Evolutionary conservation across 1,284 basidiomycete genomes (phyloP).

Genomic region (Cryptococcus sp.): DNA sequence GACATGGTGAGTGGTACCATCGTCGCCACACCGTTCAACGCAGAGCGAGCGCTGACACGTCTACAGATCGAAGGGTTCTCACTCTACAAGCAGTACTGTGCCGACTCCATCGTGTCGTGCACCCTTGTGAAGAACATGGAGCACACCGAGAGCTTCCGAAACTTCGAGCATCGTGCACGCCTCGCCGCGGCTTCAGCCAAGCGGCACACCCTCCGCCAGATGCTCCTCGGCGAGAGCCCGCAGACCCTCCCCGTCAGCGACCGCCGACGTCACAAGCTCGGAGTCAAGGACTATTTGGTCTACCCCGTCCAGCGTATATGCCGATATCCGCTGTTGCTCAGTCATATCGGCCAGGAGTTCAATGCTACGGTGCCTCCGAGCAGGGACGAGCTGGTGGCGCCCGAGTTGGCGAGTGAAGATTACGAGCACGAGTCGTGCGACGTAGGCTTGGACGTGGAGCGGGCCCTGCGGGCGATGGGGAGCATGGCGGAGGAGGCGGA

Average conservation of each 20-base stretch:
- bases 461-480: constrained; percentile 55
- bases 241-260: too few species aligned
- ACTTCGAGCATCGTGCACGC: too few species aligned
- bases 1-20: constrained; percentile 57
- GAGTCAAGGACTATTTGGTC: constrained; percentile 71
- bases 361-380: constrained; percentile 8
- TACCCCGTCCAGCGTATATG: constrained; percentile 86
- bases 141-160: too few species aligned
- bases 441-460: constrained; percentile 42
- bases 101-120: constrained; percentile 73
- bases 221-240: too few species aligned
- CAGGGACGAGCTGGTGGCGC: too few species aligned
- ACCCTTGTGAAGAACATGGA: constrained; percentile 55
- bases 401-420: constrained; percentile 33
- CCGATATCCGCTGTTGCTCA: constrained; percentile 83
- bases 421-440: constrained; percentile 23
- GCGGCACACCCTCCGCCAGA: too few species aligned
- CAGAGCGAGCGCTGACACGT: too few species aligned
- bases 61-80: constrained; percentile 67
- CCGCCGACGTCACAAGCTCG: too few species aligned
- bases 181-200: too few species aligned
- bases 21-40: too few species aligned
- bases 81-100: constrained; percentile 77
- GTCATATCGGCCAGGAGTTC: constrained; percentile 57
- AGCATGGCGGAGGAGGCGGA: constrained; percentile 59